These are phyloP conservation scores for Westerdykella sp. DNA, from an alignment of 2,329 filamentous ascomycete genomes.

Conservation along the genomic window DNA sequence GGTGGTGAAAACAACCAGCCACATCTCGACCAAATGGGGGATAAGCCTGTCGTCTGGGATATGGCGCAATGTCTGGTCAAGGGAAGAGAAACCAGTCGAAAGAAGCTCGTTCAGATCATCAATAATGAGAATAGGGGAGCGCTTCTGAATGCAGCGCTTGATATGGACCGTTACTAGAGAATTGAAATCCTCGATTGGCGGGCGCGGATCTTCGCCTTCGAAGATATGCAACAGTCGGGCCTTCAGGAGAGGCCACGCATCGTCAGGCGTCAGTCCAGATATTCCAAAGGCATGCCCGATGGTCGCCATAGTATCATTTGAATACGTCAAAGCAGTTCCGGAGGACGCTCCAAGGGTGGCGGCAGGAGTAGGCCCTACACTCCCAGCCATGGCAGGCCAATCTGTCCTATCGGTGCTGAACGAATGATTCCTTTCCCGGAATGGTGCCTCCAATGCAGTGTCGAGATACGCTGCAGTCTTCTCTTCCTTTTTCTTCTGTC, in stretches of 20 bases:
- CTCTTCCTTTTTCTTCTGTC: slow-evolving; percentile 63
- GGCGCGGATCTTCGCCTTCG: slow-evolving; percentile 69
- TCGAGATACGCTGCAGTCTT: slow-evolving; percentile 40
- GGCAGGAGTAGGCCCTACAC: slow-evolving; percentile 17
- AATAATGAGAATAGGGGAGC: slow-evolving; percentile 63
- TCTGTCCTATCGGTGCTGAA: slow-evolving; percentile 36
- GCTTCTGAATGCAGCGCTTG: slow-evolving; percentile 67
- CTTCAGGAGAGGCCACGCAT: slow-evolving; percentile 77
- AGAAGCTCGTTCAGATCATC: slow-evolving; percentile 73
- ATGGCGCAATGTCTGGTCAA: slow-evolving; percentile 75
- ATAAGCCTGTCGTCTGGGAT: slow-evolving; percentile 85
- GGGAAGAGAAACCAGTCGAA: slow-evolving; percentile 72
- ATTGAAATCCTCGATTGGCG: slow-evolving; percentile 82
- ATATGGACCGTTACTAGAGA: slow-evolving; percentile 72
- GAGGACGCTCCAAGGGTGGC: slow-evolving; percentile 13
- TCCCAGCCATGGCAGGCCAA: slow-evolving; percentile 27
- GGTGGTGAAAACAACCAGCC: slow-evolving; percentile 85
- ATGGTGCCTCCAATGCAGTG: slow-evolving; percentile 26
- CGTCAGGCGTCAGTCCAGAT: slow-evolving; percentile 52
- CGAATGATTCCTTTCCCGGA: slow-evolving; percentile 33
- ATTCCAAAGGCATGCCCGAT: slow-evolving; percentile 45
- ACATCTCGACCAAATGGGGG: slow-evolving; percentile 83
- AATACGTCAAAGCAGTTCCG: slow-evolving; percentile 25
- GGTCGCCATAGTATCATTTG: slow-evolving; percentile 38
- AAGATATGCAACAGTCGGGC: slow-evolving; percentile 72